Percentiles rank a stretch among this genome's conserved stretches.
These are phyloP conservation scores for Cordyceps farinosa DNA, from an alignment of 2,329 filamentous ascomycete species.

Conservation along the genomic window DNA sequence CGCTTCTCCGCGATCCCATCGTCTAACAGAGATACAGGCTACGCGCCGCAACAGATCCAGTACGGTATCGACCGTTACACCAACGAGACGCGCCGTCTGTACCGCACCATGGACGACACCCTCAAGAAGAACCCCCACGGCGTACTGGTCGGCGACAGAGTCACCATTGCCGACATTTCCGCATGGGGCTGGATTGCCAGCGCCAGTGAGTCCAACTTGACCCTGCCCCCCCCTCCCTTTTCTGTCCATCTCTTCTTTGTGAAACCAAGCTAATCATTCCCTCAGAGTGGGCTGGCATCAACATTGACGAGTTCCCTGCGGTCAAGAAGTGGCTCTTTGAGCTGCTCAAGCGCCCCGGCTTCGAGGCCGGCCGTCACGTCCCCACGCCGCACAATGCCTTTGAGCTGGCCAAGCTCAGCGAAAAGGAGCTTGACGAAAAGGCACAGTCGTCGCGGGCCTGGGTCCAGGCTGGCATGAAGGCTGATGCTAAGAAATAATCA, in stretches of 20 bases:
- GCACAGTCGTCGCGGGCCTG: constrained; percentile 54
- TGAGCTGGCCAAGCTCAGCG: constrained; percentile 34
- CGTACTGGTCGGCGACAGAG: constrained; percentile 63
- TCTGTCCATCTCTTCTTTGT: background rate
- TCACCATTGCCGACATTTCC: constrained; percentile 75
- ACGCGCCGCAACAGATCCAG: constrained; percentile 76
- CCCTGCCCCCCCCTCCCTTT: background rate
- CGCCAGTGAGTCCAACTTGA: constrained; percentile 35
- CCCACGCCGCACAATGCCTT: constrained; percentile 63
- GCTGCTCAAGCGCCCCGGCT: constrained; percentile 64
- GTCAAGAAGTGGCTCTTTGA: constrained; percentile 74
- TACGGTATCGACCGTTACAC: constrained; percentile 80
- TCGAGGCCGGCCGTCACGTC: constrained; percentile 73
- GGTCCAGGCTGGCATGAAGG: constrained; percentile 68
- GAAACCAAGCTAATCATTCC: background rate
- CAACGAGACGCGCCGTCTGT: constrained; percentile 81
- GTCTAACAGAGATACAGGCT: constrained; percentile 40
- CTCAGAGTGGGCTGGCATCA: constrained; percentile 40
- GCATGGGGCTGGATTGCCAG: constrained; percentile 73
- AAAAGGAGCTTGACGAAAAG: constrained; percentile 54
- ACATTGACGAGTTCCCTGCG: constrained; percentile 71
- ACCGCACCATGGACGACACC: constrained; percentile 71
- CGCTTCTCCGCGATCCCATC: background rate
- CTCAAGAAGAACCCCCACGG: constrained; percentile 55
- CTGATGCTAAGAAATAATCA: constrained; percentile 52